Evolutionary conservation across 805 yeast genomes (phyloP), one percentile per base, ranked within the genome.

Genomic region (Wilhelminamyces savonicus): DNA sequence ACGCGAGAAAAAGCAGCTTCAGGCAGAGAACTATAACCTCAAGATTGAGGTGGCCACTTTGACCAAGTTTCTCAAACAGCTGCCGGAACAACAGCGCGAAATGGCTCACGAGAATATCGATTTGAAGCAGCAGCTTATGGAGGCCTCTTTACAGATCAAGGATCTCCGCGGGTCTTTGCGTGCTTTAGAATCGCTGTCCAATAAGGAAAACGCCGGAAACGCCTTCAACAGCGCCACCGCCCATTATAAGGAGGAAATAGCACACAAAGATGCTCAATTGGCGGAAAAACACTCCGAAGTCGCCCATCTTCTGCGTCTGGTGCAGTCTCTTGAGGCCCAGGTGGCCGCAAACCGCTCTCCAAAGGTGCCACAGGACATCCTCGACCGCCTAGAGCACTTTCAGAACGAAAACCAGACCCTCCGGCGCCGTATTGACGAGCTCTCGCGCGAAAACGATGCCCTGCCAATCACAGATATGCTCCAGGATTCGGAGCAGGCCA

Each of bases 11-110:
- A 52, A 48, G 24, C 47, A 49, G 33, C 50, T 68, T 19, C 52
- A 59, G 32, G 51, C 59, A 8, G 74, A 68, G 22, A 68, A 68
- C 35, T 63, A 61, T 39, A 62, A 62, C 30, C 48, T 68, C 38
- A 68, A 65, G 37, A 53, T 67, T 21, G 63, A 66, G 35, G 50
- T 66, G 22, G 64, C 69, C 2, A 60, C 66, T 4, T 46, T 66
- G 18, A 57, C 60, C 4, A 53, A 57, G 40, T 62, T 53, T 29
- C 48, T 64, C 24, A 54, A 61, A 28, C 60, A 55, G n/a, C 51
- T 68, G n/a, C 74, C 74, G 0, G 50, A 46, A 22, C 70, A 65
- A 31, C 58, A 62, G 20, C 40, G 47, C 2, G 60, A 57, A 5
- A 31, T 69, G 29, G 50, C 66, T 20, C 48, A 48, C 31, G 61